phyloP scores from a whole-genome alignment of 2,329 filamentous ascomycete genomes.

The Colletotrichum kahawae region DNA sequence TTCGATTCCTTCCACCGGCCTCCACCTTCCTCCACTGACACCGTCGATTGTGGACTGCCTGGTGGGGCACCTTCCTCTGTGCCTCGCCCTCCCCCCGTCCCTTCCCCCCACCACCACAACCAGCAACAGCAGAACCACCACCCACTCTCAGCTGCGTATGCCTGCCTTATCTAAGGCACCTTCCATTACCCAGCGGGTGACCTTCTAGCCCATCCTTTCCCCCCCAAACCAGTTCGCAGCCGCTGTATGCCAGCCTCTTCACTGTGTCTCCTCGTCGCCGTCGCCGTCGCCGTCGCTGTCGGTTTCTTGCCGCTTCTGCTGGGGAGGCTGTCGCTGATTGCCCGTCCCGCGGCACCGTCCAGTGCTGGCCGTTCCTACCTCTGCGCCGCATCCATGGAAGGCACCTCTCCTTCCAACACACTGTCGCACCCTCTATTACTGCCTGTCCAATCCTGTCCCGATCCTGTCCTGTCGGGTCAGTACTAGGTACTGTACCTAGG shows the following conservation, averaged over 20 bases:
- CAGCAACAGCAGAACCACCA: background rate
- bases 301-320: background rate
- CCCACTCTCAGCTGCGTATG: background rate
- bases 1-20: conserved; percentile 20
- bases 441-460: conserved; percentile 7
- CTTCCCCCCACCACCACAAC: conserved; percentile 3
- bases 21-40: conserved; percentile 19
- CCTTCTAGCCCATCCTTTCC: background rate
- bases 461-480: background rate
- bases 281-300: background rate
- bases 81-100: background rate
- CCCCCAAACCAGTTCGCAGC: background rate
- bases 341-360: background rate
- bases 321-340: background rate
- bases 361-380: background rate
- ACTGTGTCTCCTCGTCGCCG: background rate
- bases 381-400: background rate
- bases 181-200: background rate
- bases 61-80: conserved; percentile 4
- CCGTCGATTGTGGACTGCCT: conserved; percentile 6
- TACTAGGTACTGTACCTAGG: background rate
- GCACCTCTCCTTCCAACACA: background rate
- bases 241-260: background rate
- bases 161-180: background rate
- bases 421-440: background rate